phyloP scores from a whole-genome alignment of 148 eudicot species.

The Salicornia ramosissima region DNA sequence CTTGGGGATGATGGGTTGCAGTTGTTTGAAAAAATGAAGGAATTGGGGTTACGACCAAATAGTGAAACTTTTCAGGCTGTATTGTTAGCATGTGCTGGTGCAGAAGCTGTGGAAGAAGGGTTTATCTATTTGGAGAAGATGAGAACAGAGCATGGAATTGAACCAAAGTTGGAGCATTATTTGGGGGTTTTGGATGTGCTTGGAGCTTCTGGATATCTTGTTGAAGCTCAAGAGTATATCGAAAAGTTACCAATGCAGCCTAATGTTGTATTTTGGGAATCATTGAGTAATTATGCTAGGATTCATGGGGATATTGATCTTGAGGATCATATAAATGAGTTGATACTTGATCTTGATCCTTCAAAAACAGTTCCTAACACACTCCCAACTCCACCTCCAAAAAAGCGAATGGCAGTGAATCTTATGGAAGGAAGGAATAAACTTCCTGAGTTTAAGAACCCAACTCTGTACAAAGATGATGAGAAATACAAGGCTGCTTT shows the following conservation, averaged over 20 bases:
- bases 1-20: slow-evolving; percentile 68
- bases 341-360: slow-evolving; percentile 61
- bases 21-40: slow-evolving; percentile 59
- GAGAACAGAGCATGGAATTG: slow-evolving; percentile 61
- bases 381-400: slow-evolving; percentile 78
- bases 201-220: slow-evolving; percentile 70
- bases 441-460: slow-evolving; percentile 65
- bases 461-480: slow-evolving; percentile 72
- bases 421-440: slow-evolving; percentile 81
- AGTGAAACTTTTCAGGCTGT: slow-evolving; percentile 64
- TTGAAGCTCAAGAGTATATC: slow-evolving; percentile 65
- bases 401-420: slow-evolving; percentile 55
- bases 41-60: slow-evolving; percentile 47
- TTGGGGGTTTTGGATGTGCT: slow-evolving; percentile 62
- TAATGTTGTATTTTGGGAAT: slow-evolving; percentile 64
- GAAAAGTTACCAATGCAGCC: slow-evolving; percentile 58
- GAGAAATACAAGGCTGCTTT: slow-evolving; percentile 72
- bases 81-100: slow-evolving; percentile 72
- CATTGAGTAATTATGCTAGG: slow-evolving; percentile 73
- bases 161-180: slow-evolving; percentile 69
- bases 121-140: slow-evolving; percentile 64
- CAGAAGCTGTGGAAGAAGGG: slow-evolving; percentile 80
- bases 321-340: slow-evolving; percentile 72
- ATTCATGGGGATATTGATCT: slow-evolving; percentile 85
- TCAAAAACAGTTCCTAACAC: slow-evolving; percentile 52